Evolutionary conservation across 345 rosid genomes (phyloP), one percentile per base, ranked within the genome.

Genomic region (Gossypioides kirkii): DNA sequence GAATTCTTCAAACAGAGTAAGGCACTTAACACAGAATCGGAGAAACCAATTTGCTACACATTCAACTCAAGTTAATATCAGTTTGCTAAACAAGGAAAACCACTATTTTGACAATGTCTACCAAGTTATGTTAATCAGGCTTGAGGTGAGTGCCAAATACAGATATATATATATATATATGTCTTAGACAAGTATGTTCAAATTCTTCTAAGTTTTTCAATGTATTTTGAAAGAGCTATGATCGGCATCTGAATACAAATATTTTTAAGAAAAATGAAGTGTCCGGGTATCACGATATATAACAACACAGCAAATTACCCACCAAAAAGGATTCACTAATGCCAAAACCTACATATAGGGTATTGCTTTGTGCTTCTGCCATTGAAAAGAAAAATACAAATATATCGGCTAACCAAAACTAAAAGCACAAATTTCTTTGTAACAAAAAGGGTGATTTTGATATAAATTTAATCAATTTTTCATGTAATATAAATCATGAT

Each of bases 1-100:
- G 61, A 95, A 95, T 63, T 92, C 98, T 7, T 84, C 84, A 77
- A 92, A 94, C 56, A 92, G 93, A 60, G 98, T 92, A 25, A 97
- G 97, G 72, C 89, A 92, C 91, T 97, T 94, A 60, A 25, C 52
- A 81, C 25, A 75, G 17, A 70, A 26, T 16, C 22, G 22, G 10
- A 47, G 25, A 18, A 50, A 49, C 13, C 32, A 23, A 56, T 10
- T 58, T 28, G 45, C 23, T n/a, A 3, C 7, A 50, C 17, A n/a
- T 32, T 64, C 28, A 70, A 10, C n/a, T 32, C 70, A 62, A 1
- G 12, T 16, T 62, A 53, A 20, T 26, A 61, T 4, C 55, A 20
- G 13, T 43, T 70, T 11, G 70, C 22, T 10, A 18, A 61, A 54
- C 59, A 54, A 18, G 59, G 59, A 54, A 54, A 54, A 54, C 10